phyloP scores from a whole-genome alignment of 176 grass and related monocot species.

The Oropetium thomaeum region DNA sequence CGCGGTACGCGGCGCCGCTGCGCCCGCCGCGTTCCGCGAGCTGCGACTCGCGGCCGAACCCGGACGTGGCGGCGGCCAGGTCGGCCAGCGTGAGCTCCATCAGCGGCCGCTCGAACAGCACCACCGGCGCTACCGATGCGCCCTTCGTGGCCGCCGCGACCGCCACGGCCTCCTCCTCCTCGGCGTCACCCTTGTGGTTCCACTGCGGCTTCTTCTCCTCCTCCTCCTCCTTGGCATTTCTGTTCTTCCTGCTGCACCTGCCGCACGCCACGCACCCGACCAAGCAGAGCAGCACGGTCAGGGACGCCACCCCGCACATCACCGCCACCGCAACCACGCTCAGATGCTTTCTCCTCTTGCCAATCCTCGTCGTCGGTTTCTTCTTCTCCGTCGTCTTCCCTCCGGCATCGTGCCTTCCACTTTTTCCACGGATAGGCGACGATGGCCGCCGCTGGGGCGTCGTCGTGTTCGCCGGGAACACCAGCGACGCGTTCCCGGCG shows the following conservation, averaged over 20 bases:
- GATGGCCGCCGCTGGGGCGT: neutral
- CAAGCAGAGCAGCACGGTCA: conserved; percentile 39
- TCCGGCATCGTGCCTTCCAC: neutral
- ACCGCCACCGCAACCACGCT: conserved; percentile 34
- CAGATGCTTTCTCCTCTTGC: neutral
- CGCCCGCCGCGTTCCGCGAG: conserved; percentile 66
- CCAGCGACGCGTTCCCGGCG: conserved; percentile 46
- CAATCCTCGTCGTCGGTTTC: neutral
- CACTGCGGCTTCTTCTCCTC: conserved; percentile 18
- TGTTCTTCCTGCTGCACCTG: neutral
- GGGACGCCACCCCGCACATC: conserved; percentile 34
- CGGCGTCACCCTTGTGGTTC: neutral
- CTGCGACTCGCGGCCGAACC: conserved; percentile 86
- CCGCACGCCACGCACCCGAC: conserved; percentile 51
- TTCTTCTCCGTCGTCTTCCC: neutral
- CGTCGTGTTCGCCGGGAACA: conserved; percentile 9
- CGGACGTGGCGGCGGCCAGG: conserved; percentile 65
- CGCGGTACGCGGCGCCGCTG: conserved; percentile 79
- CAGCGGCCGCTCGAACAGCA: conserved; percentile 84
- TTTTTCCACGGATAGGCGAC: neutral
- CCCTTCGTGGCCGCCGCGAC: conserved; percentile 39
- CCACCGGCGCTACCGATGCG: conserved; percentile 55
- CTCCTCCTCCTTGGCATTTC: conserved; percentile 19
- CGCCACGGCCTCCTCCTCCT: conserved; percentile 1
- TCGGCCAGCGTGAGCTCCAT: conserved; percentile 75